Base-by-base conservation (phyloP, 371 early-diverging fungal species). In the Phascolomyces articulosus region DNA sequence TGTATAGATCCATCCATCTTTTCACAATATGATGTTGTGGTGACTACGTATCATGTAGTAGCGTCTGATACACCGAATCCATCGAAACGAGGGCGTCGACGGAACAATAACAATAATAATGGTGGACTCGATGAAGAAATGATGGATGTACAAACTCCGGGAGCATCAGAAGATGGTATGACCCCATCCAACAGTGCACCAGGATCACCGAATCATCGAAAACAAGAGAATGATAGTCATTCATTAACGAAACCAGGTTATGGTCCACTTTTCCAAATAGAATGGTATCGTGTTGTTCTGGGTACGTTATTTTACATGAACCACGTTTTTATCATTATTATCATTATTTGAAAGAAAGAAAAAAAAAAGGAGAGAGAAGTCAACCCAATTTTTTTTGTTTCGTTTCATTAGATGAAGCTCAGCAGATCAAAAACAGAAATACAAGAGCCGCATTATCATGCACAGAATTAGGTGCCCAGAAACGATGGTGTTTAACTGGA, bases 401-500 rank as follows among this genome's bases (percentile, higher is more conserved):
- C 2, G 2, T 34, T 34, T 34, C 34, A 34, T 62, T 90, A 62
- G 98, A 97, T 74, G 98, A 97, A 77, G 96, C 96, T 4, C 98
- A 97, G 67, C 72, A 86, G 23, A 92, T 97, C 49, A 92, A 93
- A 68, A 95, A 95, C 74, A 78, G 80, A 38, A 75, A 73, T 18
- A 93, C 96, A 1, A 77, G 84, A 16, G 69, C 90, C 3, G 86
- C 91, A 13, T 63, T 73, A 40, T 87, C 91, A 4, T 87, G 93
- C 49, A 75, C 80, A 28, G 65, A 68, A 23, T 60, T 96, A 3
- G 62, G 71, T 4, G 78, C 92, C 3, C 71, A 72, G 24, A 88
- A 91, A 51, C 80, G 95, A 53, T 95, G 95, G 92, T 91, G 95
- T 56, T 75, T 98, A 41, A 94, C 95, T 6, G 98, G 96, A 56